Conservation (phyloP, 805 yeast genomes). For the Nakazawaea ambrosiae region DNA sequence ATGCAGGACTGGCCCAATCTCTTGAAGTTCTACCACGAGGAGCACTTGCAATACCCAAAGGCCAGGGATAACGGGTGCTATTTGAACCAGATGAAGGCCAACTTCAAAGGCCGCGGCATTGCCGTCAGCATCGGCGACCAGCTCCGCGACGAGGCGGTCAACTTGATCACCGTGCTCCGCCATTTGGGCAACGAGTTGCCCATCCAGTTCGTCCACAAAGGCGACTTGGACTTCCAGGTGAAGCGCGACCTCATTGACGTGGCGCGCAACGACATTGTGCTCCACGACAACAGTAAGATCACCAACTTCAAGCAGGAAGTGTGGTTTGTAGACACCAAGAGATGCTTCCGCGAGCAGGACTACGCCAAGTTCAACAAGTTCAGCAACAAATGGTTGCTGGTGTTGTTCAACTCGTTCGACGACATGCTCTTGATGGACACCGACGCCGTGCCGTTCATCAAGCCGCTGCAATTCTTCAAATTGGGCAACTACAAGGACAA, state of each 20-base stretch:
- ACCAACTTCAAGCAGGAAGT: constrained; percentile 21
- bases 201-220: constrained; percentile 37
- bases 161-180: constrained; percentile 41
- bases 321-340: constrained; percentile 26
- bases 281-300: constrained; percentile 12
- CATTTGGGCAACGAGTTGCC: constrained; percentile 45
- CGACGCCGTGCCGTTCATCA: constrained; percentile 35
- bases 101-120: constrained; percentile 42
- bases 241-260: constrained; percentile 26
- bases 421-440: constrained; percentile 50
- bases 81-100: constrained; percentile 21
- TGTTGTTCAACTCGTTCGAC: constrained; percentile 50
- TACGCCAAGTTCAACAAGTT: constrained; percentile 21
- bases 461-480: constrained; percentile 30
- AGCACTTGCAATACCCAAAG: constrained; percentile 8
- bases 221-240: constrained; percentile 28
- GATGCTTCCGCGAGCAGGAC: constrained; percentile 19
- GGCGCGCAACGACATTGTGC: constrained; percentile 23
- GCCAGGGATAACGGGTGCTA: constrained; percentile 21
- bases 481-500: constrained; percentile 26
- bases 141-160: constrained; percentile 37
- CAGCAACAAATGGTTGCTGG: constrained; percentile 46
- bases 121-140: constrained; percentile 46
- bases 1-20: constrained; percentile 22
- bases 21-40: constrained; percentile 16